Evolutionary conservation across 345 rosid genomes (phyloP).

Genomic region (Populus alba): DNA sequence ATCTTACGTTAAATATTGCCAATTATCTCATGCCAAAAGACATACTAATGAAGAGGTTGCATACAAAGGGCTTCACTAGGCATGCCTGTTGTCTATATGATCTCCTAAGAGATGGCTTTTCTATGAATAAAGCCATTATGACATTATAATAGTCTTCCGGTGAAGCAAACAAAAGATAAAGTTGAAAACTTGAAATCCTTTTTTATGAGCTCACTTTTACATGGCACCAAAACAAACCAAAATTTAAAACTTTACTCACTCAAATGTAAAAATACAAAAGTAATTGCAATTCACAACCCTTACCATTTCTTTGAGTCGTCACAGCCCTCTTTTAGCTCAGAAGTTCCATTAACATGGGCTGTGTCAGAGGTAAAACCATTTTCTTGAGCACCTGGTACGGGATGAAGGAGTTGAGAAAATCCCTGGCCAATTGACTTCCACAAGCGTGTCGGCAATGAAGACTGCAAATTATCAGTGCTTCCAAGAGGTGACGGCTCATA

Average conservation of each 20-base stretch:
- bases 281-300: slow-evolving; percentile 13
- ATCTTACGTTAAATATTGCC: neutral
- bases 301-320: slow-evolving; percentile 46
- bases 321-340: slow-evolving; percentile 27
- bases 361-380: slow-evolving; percentile 29
- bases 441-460: slow-evolving; percentile 54
- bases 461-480: slow-evolving; percentile 26
- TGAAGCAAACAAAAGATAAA: neutral
- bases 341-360: slow-evolving; percentile 32
- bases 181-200: neutral
- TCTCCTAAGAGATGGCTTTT: neutral
- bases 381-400: slow-evolving; percentile 46
- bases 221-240: neutral
- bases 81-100: neutral
- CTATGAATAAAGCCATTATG: neutral
- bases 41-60: too few relatives aligned
- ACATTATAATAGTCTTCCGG: too few relatives aligned
- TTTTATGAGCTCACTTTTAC: neutral
- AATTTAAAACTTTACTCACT: neutral
- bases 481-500: slow-evolving; percentile 35
- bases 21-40: neutral
- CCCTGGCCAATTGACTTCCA: slow-evolving; percentile 88
- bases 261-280: neutral
- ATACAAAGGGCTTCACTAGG: neutral
- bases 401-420: slow-evolving; percentile 61